Evolutionary conservation across 331 rosid species (phyloP).

Genomic region (Acacia pycnantha): DNA sequence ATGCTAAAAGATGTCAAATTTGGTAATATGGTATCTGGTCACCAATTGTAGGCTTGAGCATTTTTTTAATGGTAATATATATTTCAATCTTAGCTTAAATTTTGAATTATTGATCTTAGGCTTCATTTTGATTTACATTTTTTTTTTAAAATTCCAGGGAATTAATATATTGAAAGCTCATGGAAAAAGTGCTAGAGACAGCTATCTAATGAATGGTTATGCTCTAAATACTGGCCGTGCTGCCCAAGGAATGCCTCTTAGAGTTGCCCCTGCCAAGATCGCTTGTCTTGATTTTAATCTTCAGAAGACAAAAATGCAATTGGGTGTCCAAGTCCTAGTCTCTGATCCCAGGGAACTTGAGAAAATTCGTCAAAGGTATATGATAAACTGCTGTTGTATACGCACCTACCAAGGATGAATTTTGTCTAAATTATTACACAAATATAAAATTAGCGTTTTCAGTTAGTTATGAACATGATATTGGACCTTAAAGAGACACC

Average conservation of each 20-base stretch:
- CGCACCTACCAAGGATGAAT: conserved; percentile 1
- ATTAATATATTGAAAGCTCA: conserved; percentile 95
- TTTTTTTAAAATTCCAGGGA: conserved; percentile 48
- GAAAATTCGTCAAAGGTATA: conserved; percentile 92
- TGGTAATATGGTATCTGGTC: conserved; percentile 8
- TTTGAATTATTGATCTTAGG: neutral
- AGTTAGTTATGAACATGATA: neutral
- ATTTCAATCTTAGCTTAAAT: neutral
- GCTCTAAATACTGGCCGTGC: conserved; percentile 95
- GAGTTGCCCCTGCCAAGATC: conserved; percentile 90
- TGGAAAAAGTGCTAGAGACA: conserved; percentile 92
- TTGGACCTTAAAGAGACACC: neutral
- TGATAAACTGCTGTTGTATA: neutral
- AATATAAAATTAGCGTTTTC: neutral
- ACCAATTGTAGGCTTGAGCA: neutral
- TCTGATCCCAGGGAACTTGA: conserved; percentile 94
- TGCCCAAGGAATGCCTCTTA: conserved; percentile 97
- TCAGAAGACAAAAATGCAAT: conserved; percentile 99
- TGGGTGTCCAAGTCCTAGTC: conserved; percentile 95
- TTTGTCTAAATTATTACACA: neutral
- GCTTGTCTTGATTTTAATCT: conserved; percentile 98
- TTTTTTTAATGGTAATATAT: neutral
- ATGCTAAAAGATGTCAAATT: neutral
- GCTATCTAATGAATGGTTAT: conserved; percentile 91
- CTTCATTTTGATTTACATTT: conserved; percentile 10